Evolutionary conservation across 495 filamentous ascomycete genomes (phyloP).

Genomic region (Aspergillus mulundensis): DNA sequence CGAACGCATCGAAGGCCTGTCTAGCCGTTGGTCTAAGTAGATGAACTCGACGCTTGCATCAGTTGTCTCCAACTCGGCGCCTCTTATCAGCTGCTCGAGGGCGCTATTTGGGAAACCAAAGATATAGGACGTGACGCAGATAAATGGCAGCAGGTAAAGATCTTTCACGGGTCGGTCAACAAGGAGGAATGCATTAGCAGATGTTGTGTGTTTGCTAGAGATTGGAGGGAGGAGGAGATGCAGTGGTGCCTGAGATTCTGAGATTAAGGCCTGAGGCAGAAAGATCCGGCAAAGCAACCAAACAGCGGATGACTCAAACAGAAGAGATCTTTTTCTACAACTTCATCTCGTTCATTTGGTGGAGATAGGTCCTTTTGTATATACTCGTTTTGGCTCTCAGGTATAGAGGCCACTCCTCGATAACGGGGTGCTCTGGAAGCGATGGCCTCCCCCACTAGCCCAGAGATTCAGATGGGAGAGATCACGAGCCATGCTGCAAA

Average conservation of each 20-base stretch:
- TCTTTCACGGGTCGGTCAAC: no score
- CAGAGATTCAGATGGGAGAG: constrained; percentile 6
- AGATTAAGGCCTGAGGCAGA: background rate
- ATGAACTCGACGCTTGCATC: background rate
- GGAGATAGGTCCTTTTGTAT: background rate
- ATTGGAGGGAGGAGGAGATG: no score
- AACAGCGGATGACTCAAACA: background rate
- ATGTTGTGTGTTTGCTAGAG: no score
- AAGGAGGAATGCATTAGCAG: no score
- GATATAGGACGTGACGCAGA: no score
- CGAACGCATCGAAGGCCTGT: background rate
- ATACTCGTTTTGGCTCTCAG: background rate
- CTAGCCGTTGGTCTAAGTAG: background rate
- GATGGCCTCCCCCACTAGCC: background rate
- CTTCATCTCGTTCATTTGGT: background rate
- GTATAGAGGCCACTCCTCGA: background rate
- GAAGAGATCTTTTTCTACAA: no score
- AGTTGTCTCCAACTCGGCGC: background rate
- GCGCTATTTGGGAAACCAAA: no score
- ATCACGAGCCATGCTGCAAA: background rate
- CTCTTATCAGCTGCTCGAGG: background rate
- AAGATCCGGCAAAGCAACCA: background rate
- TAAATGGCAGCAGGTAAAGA: no score
- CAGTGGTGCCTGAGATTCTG: no score
- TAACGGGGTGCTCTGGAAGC: background rate